Conservation (phyloP, 2,329 filamentous ascomycete genomes). For the Apiospora kogelbergensis region DNA sequence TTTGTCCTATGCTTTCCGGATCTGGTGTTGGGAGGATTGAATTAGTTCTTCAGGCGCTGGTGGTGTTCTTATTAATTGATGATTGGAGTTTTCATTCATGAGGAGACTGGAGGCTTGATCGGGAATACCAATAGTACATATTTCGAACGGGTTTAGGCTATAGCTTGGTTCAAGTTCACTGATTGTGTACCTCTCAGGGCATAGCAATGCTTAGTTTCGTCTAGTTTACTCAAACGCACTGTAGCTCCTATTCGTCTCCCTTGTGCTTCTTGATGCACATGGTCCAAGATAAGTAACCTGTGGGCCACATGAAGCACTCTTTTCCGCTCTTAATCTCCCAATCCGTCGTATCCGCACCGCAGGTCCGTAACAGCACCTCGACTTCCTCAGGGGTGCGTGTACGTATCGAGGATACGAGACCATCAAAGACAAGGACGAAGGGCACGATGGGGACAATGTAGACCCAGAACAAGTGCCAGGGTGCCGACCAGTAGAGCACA, state of each 20-base stretch:
- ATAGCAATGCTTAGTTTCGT: neutral
- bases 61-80: neutral
- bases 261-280: constrained; percentile 41
- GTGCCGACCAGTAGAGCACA: constrained; percentile 52
- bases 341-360: constrained; percentile 42
- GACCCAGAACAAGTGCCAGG: constrained; percentile 61
- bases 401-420: constrained; percentile 64
- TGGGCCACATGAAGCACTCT: constrained; percentile 49
- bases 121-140: constrained; percentile 13
- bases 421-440: constrained; percentile 68
- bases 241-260: neutral
- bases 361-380: constrained; percentile 54
- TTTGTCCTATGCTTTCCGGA: neutral
- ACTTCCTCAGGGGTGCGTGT: constrained; percentile 69
- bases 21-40: neutral
- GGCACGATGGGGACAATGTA: constrained; percentile 68
- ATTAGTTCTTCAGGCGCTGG: neutral
- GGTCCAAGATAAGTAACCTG: constrained; percentile 52
- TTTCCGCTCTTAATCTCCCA: constrained; percentile 52
- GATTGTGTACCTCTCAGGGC: neutral
- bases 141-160: neutral
- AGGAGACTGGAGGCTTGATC: neutral
- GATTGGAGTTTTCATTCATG: neutral
- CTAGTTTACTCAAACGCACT: neutral
- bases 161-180: neutral